phyloP scores from a whole-genome alignment of 306 rosid species.

The Fagus crenata region DNA sequence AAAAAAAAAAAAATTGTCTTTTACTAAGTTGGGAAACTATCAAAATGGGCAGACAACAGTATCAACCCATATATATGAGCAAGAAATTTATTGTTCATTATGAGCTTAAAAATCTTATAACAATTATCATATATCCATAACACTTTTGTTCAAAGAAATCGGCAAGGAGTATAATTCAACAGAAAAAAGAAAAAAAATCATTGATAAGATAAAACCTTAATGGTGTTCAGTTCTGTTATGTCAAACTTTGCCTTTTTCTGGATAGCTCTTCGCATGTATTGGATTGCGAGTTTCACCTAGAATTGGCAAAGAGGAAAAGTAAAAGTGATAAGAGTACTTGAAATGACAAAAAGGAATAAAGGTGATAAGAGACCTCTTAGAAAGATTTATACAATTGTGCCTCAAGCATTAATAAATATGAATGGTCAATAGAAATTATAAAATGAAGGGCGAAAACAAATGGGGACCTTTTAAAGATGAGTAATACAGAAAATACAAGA shows the following conservation, averaged over 20 bases:
- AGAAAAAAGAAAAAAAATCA: neutral
- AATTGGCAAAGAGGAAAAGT: slow-evolving; percentile 11
- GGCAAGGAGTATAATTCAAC: slow-evolving; percentile 9
- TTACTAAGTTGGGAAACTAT: neutral
- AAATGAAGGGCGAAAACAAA: neutral
- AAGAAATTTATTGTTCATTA: neutral
- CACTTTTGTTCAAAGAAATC: slow-evolving; percentile 17
- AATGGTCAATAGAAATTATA: neutral
- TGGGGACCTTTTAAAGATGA: neutral
- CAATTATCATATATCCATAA: neutral
- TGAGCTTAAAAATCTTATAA: neutral
- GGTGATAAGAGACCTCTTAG: neutral
- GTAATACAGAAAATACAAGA: neutral
- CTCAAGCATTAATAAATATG: slow-evolving; percentile 10
- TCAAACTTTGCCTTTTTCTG: slow-evolving; percentile 97
- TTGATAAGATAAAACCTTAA: slow-evolving; percentile 53
- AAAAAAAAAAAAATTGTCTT: neutral
- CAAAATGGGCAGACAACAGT: neutral
- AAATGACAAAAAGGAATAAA: slow-evolving; percentile 6
- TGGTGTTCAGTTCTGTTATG: slow-evolving; percentile 74
- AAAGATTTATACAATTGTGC: slow-evolving; percentile 10
- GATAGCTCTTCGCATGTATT: slow-evolving; percentile 80
- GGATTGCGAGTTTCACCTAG: slow-evolving; percentile 93
- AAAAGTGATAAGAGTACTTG: slow-evolving; percentile 44
- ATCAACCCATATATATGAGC: neutral